Evolutionary conservation across 495 filamentous ascomycete genomes (phyloP), one percentile per base, ranked within the genome.

Genomic region (Podospora didyma): DNA sequence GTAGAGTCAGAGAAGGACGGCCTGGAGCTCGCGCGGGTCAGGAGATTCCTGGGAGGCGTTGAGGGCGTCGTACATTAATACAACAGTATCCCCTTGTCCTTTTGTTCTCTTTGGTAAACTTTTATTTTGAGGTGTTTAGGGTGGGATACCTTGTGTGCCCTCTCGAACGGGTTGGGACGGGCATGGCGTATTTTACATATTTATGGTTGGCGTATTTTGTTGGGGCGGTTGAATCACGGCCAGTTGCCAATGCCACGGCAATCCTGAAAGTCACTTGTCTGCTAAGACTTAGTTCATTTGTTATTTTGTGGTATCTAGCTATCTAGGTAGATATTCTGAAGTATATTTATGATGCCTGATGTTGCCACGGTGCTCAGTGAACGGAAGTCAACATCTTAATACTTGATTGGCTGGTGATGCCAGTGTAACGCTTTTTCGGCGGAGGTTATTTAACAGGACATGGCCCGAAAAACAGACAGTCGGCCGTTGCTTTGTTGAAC

Each of bases 1-100:
- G 84, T 93, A 9, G 86, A 90, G 69, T 89, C 85, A 60, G 89
- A 93, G 62, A 77, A 78, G 42, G 80, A 79, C 3, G 85, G 85
- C 45, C 75, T 88, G 3, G 89, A 92, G 63, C 78, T 88, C 22
- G 79, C 79, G 20, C 73, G 89, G 28, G 85, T 92, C 23, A 74
- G 82, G 64, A 81, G 89, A 48, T 91, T 93, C 65, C 68, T 93
- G 57, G 81, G 83, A 22, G 86, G 86, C 53, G 86, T 91, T 11
- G 87, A 89, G 46, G 70, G 69, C 7, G 66, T 72, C 1, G 70
- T 69, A 50, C 65, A 73, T 56, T 75, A 53, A 64, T 56, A 2
- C 4, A 3, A 23, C 26, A 6, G 19, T 20, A 7, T 24, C 11
- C 21, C 22, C 22, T 57, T 34, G 1, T 50, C 1, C 6, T 50